These are phyloP conservation scores for Ampelocalamus luodianensis DNA, from an alignment of 176 grass and related monocot genomes.

Conservation along the genomic window DNA sequence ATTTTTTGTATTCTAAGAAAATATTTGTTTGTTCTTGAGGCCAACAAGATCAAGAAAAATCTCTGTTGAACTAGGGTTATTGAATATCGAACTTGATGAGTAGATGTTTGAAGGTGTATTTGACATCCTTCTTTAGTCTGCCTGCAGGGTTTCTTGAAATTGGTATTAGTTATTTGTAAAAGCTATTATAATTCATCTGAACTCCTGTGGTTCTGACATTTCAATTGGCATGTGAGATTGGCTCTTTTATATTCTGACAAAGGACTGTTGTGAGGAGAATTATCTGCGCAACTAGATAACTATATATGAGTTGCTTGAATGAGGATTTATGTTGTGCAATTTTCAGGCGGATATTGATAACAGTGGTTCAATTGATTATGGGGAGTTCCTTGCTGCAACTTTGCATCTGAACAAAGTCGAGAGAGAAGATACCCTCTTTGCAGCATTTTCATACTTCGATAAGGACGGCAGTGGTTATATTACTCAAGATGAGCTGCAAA, in stretches of 20 bases:
- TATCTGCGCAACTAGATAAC: background rate
- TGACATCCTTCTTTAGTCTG: slow-evolving; percentile 12
- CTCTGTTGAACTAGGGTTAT: slow-evolving; percentile 29
- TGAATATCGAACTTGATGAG: slow-evolving; percentile 16
- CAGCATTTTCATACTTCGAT: slow-evolving; percentile 92
- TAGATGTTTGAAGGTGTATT: slow-evolving; percentile 22
- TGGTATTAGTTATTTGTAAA: slow-evolving; percentile 21
- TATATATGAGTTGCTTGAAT: slow-evolving; percentile 25
- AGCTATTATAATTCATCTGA: background rate
- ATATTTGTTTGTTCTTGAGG: slow-evolving; percentile 25
- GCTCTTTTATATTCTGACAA: slow-evolving; percentile 25
- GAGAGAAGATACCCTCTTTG: slow-evolving; percentile 88
- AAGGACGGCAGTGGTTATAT: slow-evolving; percentile 97
- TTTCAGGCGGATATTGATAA: slow-evolving; percentile 97
- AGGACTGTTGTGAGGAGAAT: slow-evolving; percentile 3
- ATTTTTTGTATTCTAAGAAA: background rate
- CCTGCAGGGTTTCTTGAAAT: slow-evolving; percentile 12
- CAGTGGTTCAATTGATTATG: slow-evolving; percentile 89
- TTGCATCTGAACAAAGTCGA: slow-evolving; percentile 95
- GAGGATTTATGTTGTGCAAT: slow-evolving; percentile 37
- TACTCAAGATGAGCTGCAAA: slow-evolving; percentile 88
- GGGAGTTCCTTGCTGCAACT: slow-evolving; percentile 92
- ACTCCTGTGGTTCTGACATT: slow-evolving; percentile 20
- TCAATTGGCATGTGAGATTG: background rate
- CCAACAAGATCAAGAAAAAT: slow-evolving; percentile 18